Base-by-base conservation (phyloP, 495 filamentous ascomycete species). In the Talaromyces nanjingensis region DNA sequence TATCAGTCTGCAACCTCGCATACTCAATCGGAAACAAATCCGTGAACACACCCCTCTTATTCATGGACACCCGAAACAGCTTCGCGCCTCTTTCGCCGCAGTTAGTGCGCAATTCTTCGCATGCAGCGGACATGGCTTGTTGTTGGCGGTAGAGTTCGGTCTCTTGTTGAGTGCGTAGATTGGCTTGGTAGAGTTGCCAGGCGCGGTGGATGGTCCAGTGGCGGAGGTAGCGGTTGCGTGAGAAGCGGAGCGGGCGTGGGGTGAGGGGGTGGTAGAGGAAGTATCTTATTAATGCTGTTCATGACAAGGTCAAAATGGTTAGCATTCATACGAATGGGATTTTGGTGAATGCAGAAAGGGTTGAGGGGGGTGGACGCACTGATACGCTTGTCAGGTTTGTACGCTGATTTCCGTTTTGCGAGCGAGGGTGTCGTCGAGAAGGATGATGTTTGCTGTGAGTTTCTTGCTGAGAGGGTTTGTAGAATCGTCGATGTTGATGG, bases 141-240 rank as follows among this genome's bases (percentile, higher is more conserved):
- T 92, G 90, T 80, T 88, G 87, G 57, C 87, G 79, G 78, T 90
- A 80, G 45, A 94, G 79, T 69, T 86, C 86, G 34, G 77, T 74
- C 70, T 88, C 82, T 55, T 86, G 81, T 53, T 73, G 73, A 39
- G 79, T 78, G 57, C 86, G 86, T 73, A 85, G 81, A 68, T 87
- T 78, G 61, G 84, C 79, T 68, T 85, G 84, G 77, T 86, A 86
- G 52, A 96, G 74, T 64, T 89, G 79, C 89, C 91, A 97, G 22
- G 93, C 94, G 67, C 94, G 92, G 79, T 98, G 93, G 80, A 99
- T 98, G 60, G 94, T 97, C 94, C 96, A 99, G 81, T 99, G 94
- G 25, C 94, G 90, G 67, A 98, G 88, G 78, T 85, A 84, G 62
- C 94, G 89, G 78, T 89, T 89, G 66, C 93, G 91, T 27, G 86